Conservation (phyloP, 495 filamentous ascomycete species). For the Podospora tetraspora region DNA sequence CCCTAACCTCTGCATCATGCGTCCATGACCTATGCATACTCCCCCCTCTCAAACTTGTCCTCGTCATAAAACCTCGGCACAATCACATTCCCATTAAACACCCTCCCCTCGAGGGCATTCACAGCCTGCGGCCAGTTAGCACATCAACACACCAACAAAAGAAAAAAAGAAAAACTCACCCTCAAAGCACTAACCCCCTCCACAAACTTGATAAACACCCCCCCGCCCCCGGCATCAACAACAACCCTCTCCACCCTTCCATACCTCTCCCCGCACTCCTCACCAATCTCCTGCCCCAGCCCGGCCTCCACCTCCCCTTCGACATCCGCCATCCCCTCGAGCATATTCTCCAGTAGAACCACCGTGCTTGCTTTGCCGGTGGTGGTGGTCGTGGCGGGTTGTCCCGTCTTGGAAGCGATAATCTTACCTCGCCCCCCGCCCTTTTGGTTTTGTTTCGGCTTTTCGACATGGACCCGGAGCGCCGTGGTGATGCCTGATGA, state of each 20-base stretch:
- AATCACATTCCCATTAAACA: conserved; percentile 83
- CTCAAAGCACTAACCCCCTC: conserved; percentile 71
- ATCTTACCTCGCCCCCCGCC: conserved; percentile 77
- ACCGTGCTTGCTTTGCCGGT: conserved; percentile 67
- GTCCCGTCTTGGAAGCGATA: conserved; percentile 54
- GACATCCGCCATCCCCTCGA: conserved; percentile 64
- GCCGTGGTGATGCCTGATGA: conserved; percentile 77
- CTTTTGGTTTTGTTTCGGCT: conserved; percentile 78
- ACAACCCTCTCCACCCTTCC: conserved; percentile 80
- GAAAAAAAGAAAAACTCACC: conserved; percentile 46
- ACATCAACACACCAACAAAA: neutral
- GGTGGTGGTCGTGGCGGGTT: conserved; percentile 7
- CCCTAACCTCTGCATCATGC: neutral
- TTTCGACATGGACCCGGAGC: conserved; percentile 75
- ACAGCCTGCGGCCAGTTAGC: conserved; percentile 55
- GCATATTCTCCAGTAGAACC: conserved; percentile 72
- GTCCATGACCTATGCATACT: conserved; percentile 43
- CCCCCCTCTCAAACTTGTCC: conserved; percentile 71
- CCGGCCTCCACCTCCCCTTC: conserved; percentile 67
- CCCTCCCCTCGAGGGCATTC: conserved; percentile 74
- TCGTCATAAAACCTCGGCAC: conserved; percentile 69
- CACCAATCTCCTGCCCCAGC: conserved; percentile 87
- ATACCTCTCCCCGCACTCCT: conserved; percentile 85
- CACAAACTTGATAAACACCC: conserved; percentile 89
- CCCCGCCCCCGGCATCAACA: conserved; percentile 52